phyloP scores from a whole-genome alignment of 2,329 filamentous ascomycete genomes.

The Stemphylium vesicarium region DNA sequence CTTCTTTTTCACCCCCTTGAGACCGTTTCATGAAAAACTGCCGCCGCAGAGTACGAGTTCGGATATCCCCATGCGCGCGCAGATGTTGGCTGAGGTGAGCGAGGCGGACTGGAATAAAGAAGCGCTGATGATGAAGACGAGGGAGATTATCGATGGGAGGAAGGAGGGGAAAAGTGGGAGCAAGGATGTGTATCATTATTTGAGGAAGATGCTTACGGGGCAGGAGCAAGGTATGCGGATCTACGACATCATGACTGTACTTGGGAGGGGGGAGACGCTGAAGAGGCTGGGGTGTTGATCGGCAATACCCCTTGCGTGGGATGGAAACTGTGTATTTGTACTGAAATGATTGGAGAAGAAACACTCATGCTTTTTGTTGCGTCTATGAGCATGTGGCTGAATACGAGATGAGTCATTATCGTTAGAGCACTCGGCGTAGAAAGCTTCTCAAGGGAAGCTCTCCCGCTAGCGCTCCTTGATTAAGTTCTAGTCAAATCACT shows the following conservation, averaged over 20 bases:
- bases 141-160: conserved; percentile 36
- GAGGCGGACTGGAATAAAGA: conserved; percentile 36
- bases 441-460: no score
- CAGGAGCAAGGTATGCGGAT: conserved; percentile 42
- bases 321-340: neutral
- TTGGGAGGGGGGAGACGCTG: conserved; percentile 42
- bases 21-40: conserved; percentile 14
- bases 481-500: no score
- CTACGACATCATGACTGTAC: conserved; percentile 45
- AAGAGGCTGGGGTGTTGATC: conserved; percentile 31
- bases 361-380: no score
- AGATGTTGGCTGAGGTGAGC: conserved; percentile 22
- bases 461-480: no score
- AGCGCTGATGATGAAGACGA: conserved; percentile 30
- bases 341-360: no score
- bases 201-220: conserved; percentile 40
- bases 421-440: no score
- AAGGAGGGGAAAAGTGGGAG: conserved; percentile 30
- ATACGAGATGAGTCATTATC: no score
- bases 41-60: conserved; percentile 14
- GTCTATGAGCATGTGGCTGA: no score
- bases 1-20: conserved; percentile 62
- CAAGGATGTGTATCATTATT: conserved; percentile 44
- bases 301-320: neutral
- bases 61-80: conserved; percentile 28